Base-by-base conservation (phyloP, 129 eudicot species). In the Daucus carota region DNA sequence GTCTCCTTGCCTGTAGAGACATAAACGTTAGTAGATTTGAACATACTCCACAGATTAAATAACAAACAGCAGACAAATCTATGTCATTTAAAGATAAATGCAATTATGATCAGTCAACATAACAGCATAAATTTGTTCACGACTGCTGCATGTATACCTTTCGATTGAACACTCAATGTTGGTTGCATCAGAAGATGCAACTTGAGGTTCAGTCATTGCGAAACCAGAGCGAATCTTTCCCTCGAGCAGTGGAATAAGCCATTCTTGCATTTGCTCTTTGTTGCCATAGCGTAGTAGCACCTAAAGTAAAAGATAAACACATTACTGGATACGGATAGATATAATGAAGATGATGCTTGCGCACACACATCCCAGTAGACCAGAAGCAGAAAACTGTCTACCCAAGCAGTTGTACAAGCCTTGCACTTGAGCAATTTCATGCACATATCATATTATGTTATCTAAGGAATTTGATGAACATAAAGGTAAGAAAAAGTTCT, bases 161-260 rank as follows among this genome's bases (percentile, higher is more conserved):
- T 17, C 82, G 74, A 94, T 91, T 47, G 98, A 94, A 73, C 97
- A 94, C 83, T 91, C 98, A 31, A 94, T 94, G 80, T 94, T 94
- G 33, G 98, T 94, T 28, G 98, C 97, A 81, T 94, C 98, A 72
- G 98, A 94, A 26, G 98, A 94, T 59, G 98, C 98, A 75, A 94
- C 97, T 81, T 87, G 90, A 26, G 98, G 98, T 80, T 94, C 98
- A 36, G 98, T 94, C 98, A 94, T 94, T 66, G 97, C 98, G 77
- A 94, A 94, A 47, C 97, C 98, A 81, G 98, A 94, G 41, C 98
- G 88, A 26, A 91, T 94, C 62, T 85, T 87, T 79, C 98, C 98
- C 79, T 82, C 90, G 50, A 94, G 97, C 86, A 94, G 85, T 72
- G 98, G 98, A 82, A 94, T 82, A 78, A 94, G 96, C 98, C 98